Percentiles rank a stretch among this genome's conserved stretches.
These are phyloP conservation scores for Collybia nuda DNA, from an alignment of 768 basidiomycete species.

Conservation along the genomic window DNA sequence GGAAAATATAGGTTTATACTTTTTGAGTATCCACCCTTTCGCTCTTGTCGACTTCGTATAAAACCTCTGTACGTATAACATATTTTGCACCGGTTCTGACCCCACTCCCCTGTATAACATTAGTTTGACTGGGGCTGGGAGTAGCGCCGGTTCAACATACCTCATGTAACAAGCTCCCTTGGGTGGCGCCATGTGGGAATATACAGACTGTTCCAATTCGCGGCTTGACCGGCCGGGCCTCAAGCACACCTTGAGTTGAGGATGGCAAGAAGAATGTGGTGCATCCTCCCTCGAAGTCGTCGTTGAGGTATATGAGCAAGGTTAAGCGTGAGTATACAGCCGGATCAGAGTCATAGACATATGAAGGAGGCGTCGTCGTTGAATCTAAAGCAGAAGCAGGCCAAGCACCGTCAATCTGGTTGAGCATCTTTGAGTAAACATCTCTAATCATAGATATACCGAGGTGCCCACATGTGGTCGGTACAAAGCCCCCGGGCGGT, in stretches of 20 bases:
- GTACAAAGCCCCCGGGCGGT: constrained; percentile 48
- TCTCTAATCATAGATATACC: not conserved
- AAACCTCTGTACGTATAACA: constrained; percentile 37
- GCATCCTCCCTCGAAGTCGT: constrained; percentile 45
- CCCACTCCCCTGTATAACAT: constrained; percentile 28
- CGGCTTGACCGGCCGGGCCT: constrained; percentile 48
- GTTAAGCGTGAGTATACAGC: constrained; percentile 48
- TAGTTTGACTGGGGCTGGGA: not conserved
- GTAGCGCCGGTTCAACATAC: constrained; percentile 4
- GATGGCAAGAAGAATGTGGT: constrained; percentile 59
- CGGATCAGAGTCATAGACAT: constrained; percentile 50
- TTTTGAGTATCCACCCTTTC: constrained; percentile 25
- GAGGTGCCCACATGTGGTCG: constrained; percentile 39
- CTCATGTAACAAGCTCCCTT: constrained; percentile 36
- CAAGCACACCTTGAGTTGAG: constrained; percentile 36
- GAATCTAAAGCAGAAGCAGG: constrained; percentile 44
- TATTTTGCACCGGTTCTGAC: constrained; percentile 35
- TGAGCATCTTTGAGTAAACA: not conserved
- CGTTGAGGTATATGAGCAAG: constrained; percentile 50
- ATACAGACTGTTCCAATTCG: constrained; percentile 47
- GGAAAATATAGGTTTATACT: too few species aligned
- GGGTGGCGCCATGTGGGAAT: constrained; percentile 42
- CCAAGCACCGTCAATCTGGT: constrained; percentile 53
- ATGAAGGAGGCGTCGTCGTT: constrained; percentile 35
- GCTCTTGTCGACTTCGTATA: constrained; percentile 35